Percentiles rank a stretch among this genome's conserved stretches.
These are phyloP conservation scores for Prunus padus DNA, from an alignment of 306 rosid species.

Conservation along the genomic window DNA sequence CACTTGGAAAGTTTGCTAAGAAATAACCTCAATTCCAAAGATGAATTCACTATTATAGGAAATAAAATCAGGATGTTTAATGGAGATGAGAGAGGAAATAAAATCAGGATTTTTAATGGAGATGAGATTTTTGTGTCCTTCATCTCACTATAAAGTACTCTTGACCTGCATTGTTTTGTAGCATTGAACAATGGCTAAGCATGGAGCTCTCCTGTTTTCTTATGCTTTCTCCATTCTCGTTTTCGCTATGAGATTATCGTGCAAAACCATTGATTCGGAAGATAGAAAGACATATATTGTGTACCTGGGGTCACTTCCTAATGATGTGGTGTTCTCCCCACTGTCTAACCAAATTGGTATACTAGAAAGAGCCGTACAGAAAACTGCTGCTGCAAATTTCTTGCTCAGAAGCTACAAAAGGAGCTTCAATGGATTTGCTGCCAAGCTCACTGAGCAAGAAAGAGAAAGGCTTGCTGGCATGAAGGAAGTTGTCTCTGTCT, in stretches of 20 bases:
- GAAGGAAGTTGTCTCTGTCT: slow-evolving; percentile 40
- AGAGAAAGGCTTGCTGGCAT: slow-evolving; percentile 3
- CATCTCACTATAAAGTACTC: not conserved
- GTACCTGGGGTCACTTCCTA: slow-evolving; percentile 6
- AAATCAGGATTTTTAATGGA: not conserved
- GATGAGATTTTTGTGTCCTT: not conserved
- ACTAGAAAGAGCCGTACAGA: not conserved
- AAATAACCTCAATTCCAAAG: not conserved
- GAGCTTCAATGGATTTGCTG: slow-evolving; percentile 29
- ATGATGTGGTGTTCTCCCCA: not conserved
- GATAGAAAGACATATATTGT: slow-evolving; percentile 4
- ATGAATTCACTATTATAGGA: not conserved
- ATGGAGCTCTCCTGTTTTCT: not conserved
- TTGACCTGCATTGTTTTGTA: not conserved
- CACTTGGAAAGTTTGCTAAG: not conserved
- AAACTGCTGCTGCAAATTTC: not conserved
- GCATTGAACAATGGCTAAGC: not conserved
- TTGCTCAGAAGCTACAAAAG: slow-evolving; percentile 7
- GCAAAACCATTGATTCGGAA: slow-evolving; percentile 3
- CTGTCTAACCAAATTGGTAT: not conserved
- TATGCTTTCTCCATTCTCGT: not conserved
- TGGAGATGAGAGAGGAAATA: too few relatives aligned
- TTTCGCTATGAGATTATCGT: not conserved
- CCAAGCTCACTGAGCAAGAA: slow-evolving; percentile 20
- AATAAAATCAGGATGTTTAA: not conserved